Evolutionary conservation across 192 early-diverging fungal genomes (phyloP), one percentile per base, ranked within the genome.

Genomic region (Coemansia sp.): DNA sequence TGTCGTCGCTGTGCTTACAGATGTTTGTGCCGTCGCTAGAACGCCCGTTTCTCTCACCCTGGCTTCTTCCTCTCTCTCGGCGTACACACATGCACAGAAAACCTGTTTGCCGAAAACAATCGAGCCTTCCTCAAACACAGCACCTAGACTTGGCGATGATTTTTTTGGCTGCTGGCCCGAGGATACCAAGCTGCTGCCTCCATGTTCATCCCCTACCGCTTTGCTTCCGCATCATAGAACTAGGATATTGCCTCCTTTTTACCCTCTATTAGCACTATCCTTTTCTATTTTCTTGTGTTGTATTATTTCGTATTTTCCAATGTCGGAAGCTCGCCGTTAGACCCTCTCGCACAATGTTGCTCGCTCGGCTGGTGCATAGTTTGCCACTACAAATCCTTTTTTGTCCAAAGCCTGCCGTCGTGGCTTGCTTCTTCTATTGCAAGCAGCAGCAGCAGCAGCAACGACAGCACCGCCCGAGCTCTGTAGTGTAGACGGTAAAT

Each of bases 121-220:
- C 37, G 9, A 38, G 5, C 37, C 13, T 13, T 9, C 43, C 43
- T 47, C 20, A 9, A 47, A n/a, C 7, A 18, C 20, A 20, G 43
- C 43, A n/a, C 16, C 16, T 42, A 16, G 41, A 16, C 41, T 47
- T 20, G 43, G 20, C 20, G 43, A n/a, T 47, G 43, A 47, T 26
- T 57, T 57, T 16, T 57, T 57, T 14, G 16, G 52, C 21, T 20
- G 16, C 18, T 18, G 14, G 14, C 11, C 23, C 18, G 23, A 5
- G 9, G 23, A 26, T 68, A 70, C 68, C 61, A 35, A 48, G 26
- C 53, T 70, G 62, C 55, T 64, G 68, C 55, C 64, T 56, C 50
- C 45, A 62, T 9, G 36, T 21, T 56, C 18, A 10, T 62, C 53
- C 58, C 35, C 21, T 23, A 52, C 20, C 43, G 31, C 28, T 57